phyloP scores from a whole-genome alignment of 257 asterid species.

The Marsdenia floribunda region DNA sequence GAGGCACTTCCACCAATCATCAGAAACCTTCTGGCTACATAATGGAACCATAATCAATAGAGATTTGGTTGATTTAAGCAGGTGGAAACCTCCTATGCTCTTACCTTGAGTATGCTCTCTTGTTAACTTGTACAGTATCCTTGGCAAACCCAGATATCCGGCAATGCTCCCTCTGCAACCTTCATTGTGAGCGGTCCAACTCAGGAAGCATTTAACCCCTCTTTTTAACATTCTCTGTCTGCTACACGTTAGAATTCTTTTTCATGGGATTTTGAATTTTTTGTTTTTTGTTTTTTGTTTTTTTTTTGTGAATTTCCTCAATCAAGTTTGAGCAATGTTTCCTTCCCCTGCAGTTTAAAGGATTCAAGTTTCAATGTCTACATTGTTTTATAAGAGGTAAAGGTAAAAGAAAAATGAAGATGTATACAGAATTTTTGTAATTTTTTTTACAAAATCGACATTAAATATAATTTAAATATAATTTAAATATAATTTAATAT shows the following conservation, averaged over 20 bases:
- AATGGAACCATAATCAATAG: conserved; percentile 65
- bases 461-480: no score
- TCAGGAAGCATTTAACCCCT: neutral
- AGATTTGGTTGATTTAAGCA: conserved; percentile 67
- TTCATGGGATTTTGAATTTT: neutral
- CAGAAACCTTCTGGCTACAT: conserved; percentile 93
- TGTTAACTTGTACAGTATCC: conserved; percentile 1
- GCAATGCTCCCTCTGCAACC: no score
- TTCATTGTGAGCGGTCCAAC: neutral
- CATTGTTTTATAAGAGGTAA: no score
- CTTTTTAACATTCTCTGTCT: neutral
- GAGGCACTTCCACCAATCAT: conserved; percentile 83
- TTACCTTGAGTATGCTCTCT: conserved; percentile 43
- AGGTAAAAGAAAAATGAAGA: no score
- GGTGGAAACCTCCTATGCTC: conserved; percentile 73
- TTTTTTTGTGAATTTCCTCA: no score
- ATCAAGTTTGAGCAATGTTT: neutral
- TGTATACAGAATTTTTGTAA: no score
- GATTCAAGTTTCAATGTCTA: neutral
- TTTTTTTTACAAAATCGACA: no score
- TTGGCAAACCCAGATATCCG: neutral
- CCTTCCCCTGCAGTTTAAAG: no score
- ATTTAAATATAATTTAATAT: no score
- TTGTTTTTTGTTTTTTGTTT: no score
- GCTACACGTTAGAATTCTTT: neutral